A percentile compares a stretch with the other conserved stretches of the same genome.
These are phyloP conservation scores for Globisporangium cystogenes DNA, from an alignment of 352 stramenopile species.

Conservation along the genomic window DNA sequence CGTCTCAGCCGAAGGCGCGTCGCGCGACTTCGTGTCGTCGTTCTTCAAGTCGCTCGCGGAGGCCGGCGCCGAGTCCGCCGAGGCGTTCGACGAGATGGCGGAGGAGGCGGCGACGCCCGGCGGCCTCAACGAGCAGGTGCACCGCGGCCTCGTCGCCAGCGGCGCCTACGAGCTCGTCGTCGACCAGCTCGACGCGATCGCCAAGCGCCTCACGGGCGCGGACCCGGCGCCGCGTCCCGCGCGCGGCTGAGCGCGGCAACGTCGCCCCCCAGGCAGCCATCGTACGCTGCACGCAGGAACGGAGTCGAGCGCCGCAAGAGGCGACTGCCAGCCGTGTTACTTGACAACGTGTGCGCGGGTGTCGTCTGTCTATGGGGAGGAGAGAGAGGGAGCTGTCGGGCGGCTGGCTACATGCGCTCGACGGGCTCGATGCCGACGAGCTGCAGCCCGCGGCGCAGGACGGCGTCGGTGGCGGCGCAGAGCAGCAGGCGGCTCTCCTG, in stretches of 20 bases:
- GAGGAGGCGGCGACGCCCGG: slow-evolving; percentile 76
- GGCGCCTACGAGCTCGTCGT: slow-evolving; percentile 77
- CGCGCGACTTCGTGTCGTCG: slow-evolving; percentile 74
- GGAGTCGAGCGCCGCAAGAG: too few relatives aligned
- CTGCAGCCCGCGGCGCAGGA: slow-evolving; percentile 58
- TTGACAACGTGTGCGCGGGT: not conserved
- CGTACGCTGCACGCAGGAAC: too few relatives aligned
- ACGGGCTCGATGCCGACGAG: slow-evolving; percentile 64
- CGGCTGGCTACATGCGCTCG: slow-evolving; percentile 62
- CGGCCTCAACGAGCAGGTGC: slow-evolving; percentile 82
- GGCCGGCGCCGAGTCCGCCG: slow-evolving; percentile 59
- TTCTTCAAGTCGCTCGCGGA: slow-evolving; percentile 82
- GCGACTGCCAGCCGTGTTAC: too few relatives aligned
- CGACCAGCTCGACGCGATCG: slow-evolving; percentile 80
- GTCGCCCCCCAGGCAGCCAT: too few relatives aligned
- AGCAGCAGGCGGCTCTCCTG: slow-evolving; percentile 67
- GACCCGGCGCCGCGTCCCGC: slow-evolving; percentile 54
- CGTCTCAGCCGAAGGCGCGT: slow-evolving; percentile 48
- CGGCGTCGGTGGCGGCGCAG: slow-evolving; percentile 65
- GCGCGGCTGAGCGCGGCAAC: slow-evolving; percentile 21
- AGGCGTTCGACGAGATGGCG: slow-evolving; percentile 80
- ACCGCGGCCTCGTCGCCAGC: slow-evolving; percentile 54
- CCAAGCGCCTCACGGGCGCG: slow-evolving; percentile 66
- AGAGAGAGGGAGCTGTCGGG: too few relatives aligned
- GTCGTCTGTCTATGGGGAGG: not conserved